Evolutionary conservation across 805 yeast species (phyloP), one percentile per base, ranked within the genome.

Genomic region (Saturnispora bothae): DNA sequence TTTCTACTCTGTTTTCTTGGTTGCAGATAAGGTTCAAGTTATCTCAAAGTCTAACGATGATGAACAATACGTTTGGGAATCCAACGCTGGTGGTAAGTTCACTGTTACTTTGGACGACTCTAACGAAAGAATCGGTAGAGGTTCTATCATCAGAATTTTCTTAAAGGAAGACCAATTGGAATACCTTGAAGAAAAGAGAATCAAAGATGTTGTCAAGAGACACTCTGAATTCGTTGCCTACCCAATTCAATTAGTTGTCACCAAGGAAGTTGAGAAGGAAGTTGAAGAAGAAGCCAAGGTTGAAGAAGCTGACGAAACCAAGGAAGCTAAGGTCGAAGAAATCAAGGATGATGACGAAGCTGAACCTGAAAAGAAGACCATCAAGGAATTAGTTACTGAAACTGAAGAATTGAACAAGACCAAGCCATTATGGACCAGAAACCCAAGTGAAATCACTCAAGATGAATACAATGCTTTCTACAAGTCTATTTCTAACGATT

Each of bases 61-160:
- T 64, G 97, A 92, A 65, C 99, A 92, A 73, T 92, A 92, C 79
- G 71, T 92, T 57, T 92, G 99, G 99, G 98, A 92, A 73, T 92
- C 98, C 36, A 88, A 92, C 58, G 99, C 99, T 49, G 99, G 98
- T 66, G 99, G 99, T 64, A 89, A 92, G 71, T 92, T 92, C 76
- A 85, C 96, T 56, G 84, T 92, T 58, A 76, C 96, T 46, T 71
- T 83, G 55, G 99, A 92, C 60, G 89, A 80, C 61, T 63, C 70
- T 49, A 81, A 83, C 64, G 95, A 83, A 73, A 79, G 67, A 61
- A 71, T 92, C 51, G 74, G 83, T 52, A 88, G 99, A 73, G 99
- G 99, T 84, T 70, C 97, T 52, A 65, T 88, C 51, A 74, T 92
- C 59, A 83, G 97, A 72, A 74, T 92, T 64, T 88, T 86, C 82